These are phyloP conservation scores for Pseudopediastrum boryanum DNA, from an alignment of 139 green algal species.

Conservation along the genomic window DNA sequence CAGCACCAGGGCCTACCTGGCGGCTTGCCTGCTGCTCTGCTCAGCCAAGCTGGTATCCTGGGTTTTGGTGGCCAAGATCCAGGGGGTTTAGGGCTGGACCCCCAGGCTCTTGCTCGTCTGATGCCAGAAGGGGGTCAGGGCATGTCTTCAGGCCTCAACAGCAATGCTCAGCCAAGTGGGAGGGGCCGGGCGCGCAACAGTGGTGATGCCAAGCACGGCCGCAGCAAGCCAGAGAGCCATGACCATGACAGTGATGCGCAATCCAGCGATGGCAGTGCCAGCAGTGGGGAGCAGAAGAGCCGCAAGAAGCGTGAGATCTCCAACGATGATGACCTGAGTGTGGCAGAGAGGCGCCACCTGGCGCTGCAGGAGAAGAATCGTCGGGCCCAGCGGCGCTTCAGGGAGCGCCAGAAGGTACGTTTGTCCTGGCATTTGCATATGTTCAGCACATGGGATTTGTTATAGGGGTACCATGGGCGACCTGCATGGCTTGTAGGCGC, in stretches of 20 bases:
- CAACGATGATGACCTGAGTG: constrained; percentile 37
- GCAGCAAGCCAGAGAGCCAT: constrained; percentile 29
- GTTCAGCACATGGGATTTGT: too few species aligned
- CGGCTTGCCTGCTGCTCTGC: not conserved
- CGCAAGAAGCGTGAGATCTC: constrained; percentile 43
- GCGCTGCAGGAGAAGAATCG: constrained; percentile 78
- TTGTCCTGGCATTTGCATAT: too few species aligned
- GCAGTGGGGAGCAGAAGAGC: constrained; percentile 34
- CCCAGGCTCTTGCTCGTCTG: not conserved
- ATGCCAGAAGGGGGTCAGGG: not conserved
- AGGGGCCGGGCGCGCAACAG: not conserved
- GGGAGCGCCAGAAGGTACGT: constrained; percentile 68
- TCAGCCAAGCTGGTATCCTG: constrained; percentile 2
- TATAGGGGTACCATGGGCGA: too few species aligned
- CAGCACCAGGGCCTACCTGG: not conserved
- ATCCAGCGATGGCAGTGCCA: constrained; percentile 17
- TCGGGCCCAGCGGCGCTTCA: constrained; percentile 67
- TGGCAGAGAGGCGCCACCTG: constrained; percentile 52
- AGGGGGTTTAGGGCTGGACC: not conserved
- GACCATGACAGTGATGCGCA: constrained; percentile 24
- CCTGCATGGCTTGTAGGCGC: too few species aligned
- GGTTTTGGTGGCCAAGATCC: constrained; percentile 17
- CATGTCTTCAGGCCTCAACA: not conserved
- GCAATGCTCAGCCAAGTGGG: constrained; percentile 18
- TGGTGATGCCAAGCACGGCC: not conserved